Evolutionary conservation across 441 rosid genomes (phyloP).

Genomic region (Eruca vesicaria): DNA sequence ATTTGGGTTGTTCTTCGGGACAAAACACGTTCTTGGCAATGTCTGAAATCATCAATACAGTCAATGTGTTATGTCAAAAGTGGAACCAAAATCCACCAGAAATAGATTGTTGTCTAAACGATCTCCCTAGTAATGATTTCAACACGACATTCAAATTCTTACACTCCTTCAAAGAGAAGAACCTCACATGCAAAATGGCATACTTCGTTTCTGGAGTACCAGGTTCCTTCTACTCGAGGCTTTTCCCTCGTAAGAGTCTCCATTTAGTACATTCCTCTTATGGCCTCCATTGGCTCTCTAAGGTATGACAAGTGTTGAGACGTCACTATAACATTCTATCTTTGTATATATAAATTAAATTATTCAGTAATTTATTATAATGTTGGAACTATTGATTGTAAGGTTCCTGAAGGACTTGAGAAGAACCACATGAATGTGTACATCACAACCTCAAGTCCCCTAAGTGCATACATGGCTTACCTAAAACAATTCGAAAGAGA

Average conservation of each 20-base stretch:
- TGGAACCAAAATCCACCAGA: neutral
- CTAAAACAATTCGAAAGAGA: slow-evolving; percentile 38
- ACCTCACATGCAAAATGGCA: neutral
- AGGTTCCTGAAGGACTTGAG: neutral
- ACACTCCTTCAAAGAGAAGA: neutral
- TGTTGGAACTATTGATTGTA: neutral
- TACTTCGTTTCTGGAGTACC: neutral
- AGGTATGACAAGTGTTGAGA: neutral
- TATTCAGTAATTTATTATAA: neutral
- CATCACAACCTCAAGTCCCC: neutral
- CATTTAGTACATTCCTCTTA: neutral
- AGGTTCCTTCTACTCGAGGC: neutral
- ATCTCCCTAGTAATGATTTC: neutral
- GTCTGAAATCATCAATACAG: neutral
- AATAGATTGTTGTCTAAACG: neutral
- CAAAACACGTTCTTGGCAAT: neutral
- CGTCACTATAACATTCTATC: neutral
- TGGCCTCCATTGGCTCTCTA: neutral
- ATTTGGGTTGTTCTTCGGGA: neutral
- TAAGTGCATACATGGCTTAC: slow-evolving; percentile 29
- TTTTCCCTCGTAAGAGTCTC: neutral
- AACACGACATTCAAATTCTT: neutral
- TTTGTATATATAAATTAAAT: neutral
- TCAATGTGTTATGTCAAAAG: neutral
- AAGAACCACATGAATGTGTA: neutral